phyloP scores from a whole-genome alignment of 2,329 filamentous ascomycete species.

The Piedraia hortae region DNA sequence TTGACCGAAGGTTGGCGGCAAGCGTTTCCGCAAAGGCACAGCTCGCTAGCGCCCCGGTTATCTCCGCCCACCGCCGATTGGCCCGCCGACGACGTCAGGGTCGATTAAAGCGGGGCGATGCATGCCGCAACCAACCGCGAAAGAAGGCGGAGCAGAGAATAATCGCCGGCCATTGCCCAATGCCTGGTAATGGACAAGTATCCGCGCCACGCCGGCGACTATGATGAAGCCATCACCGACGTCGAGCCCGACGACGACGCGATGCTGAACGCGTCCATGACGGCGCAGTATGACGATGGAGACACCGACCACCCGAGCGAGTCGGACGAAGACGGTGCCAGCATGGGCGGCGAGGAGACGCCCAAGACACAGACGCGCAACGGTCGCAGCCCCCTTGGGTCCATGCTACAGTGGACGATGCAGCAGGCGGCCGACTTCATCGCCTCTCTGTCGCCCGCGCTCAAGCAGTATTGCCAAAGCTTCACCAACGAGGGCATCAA shows the following conservation, averaged over 20 bases:
- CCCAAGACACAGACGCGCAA: constrained; percentile 33
- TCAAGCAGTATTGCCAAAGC: constrained; percentile 12
- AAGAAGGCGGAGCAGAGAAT: constrained; percentile 1
- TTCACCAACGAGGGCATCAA: constrained; percentile 69
- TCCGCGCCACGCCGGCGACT: constrained; percentile 9
- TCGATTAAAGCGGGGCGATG: too few relatives aligned
- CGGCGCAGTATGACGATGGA: constrained; percentile 31
- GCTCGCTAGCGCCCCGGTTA: too few relatives aligned
- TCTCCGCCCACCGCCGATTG: too few relatives aligned
- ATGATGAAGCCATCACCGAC: constrained; percentile 37
- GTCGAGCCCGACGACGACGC: constrained; percentile 66
- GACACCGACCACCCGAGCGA: constrained; percentile 36
- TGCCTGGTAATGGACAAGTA: constrained; percentile 14
- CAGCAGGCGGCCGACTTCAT: constrained; percentile 84
- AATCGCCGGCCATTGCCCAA: too few relatives aligned
- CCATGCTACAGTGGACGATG: constrained; percentile 54
- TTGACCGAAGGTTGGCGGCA: too few relatives aligned
- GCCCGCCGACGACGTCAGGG: too few relatives aligned
- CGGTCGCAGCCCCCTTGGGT: constrained; percentile 34
- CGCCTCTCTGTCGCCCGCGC: constrained; percentile 14
- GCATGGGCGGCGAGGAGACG: constrained; percentile 35
- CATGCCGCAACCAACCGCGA: constrained; percentile 1
- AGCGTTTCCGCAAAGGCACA: too few relatives aligned
- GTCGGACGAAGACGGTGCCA: constrained; percentile 11
- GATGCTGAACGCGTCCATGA: constrained; percentile 28